These are phyloP conservation scores for Sophora flavescens DNA, from an alignment of 306 rosid species.

Conservation along the genomic window DNA sequence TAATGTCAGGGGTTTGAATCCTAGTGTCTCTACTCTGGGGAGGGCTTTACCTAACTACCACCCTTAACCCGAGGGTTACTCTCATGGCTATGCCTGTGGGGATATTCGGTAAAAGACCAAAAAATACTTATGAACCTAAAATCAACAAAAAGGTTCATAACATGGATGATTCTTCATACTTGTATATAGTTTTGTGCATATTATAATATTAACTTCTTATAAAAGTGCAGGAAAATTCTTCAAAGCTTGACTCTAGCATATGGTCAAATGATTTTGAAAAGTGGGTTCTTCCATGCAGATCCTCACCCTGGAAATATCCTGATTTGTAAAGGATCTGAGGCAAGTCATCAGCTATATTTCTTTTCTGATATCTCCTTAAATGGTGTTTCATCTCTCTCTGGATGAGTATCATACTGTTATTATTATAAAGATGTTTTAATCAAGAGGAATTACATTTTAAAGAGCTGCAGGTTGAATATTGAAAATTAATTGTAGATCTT, in stretches of 20 bases:
- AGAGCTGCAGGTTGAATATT: constrained; percentile 20
- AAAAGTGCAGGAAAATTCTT: constrained; percentile 86
- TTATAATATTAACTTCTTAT: constrained; percentile 19
- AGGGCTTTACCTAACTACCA: too few species aligned
- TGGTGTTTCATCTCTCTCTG: constrained; percentile 25
- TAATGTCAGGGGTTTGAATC: too few species aligned
- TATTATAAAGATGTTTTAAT: constrained; percentile 24
- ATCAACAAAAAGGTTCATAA: constrained; percentile 18
- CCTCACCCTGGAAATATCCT: constrained; percentile 98
- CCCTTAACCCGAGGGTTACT: too few species aligned
- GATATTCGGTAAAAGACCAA: too few species aligned
- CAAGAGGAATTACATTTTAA: constrained; percentile 24
- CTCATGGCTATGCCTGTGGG: too few species aligned
- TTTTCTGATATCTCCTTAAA: constrained; percentile 4
- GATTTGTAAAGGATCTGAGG: constrained; percentile 96
- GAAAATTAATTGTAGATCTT: constrained; percentile 35
- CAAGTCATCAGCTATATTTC: constrained; percentile 57
- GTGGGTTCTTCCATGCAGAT: constrained; percentile 98
- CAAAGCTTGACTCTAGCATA: constrained; percentile 94
- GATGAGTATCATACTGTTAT: constrained; percentile 30
- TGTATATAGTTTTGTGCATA: constrained; percentile 13
- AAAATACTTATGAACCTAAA: neutral
- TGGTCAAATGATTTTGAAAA: constrained; percentile 98
- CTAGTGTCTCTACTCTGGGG: too few species aligned
- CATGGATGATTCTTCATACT: constrained; percentile 34